Conservation (phyloP, 306 rosid species). For the Bauhinia variegata region DNA sequence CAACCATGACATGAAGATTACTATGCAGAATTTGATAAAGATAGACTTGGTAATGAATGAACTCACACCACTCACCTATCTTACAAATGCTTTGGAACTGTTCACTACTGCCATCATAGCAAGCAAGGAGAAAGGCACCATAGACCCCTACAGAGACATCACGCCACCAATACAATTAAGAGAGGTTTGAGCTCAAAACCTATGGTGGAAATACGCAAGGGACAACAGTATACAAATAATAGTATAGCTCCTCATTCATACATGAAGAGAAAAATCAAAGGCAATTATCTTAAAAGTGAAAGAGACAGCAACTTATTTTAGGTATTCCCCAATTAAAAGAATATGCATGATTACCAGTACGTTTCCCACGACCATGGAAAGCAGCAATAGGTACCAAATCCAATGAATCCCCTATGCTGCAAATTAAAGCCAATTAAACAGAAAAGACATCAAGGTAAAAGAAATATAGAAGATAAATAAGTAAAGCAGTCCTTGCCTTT, state of each 20-base stretch:
- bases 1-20: slow-evolving; percentile 31
- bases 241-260: slow-evolving; percentile 9
- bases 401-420: slow-evolving; percentile 91
- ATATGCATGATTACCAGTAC: slow-evolving; percentile 66
- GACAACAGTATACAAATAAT: slow-evolving; percentile 1
- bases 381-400: slow-evolving; percentile 99
- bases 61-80: slow-evolving; percentile 64
- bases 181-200: slow-evolving; percentile 18
- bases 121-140: slow-evolving; percentile 92
- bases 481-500: slow-evolving; percentile 52
- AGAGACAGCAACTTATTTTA: neutral
- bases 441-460: slow-evolving; percentile 30
- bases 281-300: slow-evolving; percentile 8
- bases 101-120: slow-evolving; percentile 73
- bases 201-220: slow-evolving; percentile 30
- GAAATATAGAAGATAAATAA: slow-evolving; percentile 18
- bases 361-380: slow-evolving; percentile 93
- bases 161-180: slow-evolving; percentile 30
- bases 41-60: slow-evolving; percentile 19
- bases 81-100: slow-evolving; percentile 96
- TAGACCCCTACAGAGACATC: slow-evolving; percentile 72
- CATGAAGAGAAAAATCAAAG: neutral
- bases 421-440: slow-evolving; percentile 35
- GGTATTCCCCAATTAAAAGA: slow-evolving; percentile 24
- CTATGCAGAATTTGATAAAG: slow-evolving; percentile 26